Evolutionary conservation across 495 filamentous ascomycete species (phyloP).

Genomic region (Monascus purpureus): DNA sequence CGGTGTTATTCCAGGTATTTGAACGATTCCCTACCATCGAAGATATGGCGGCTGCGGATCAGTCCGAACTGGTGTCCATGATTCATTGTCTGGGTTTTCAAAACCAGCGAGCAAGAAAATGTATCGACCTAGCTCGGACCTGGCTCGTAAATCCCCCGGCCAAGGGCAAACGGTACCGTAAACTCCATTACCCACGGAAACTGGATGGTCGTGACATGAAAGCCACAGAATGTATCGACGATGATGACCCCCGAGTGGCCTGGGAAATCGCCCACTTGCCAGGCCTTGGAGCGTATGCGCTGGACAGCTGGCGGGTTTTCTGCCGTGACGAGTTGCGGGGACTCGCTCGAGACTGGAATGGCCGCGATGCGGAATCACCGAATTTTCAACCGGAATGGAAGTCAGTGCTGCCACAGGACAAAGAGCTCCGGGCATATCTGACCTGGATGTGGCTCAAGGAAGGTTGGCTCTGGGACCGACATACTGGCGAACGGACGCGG

Average conservation of each 20-base stretch:
- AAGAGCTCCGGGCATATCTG: constrained; percentile 76
- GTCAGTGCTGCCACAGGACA: constrained; percentile 69
- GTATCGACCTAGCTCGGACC: constrained; percentile 50
- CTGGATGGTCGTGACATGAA: constrained; percentile 43
- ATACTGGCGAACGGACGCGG: constrained; percentile 47
- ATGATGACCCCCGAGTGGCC: constrained; percentile 32
- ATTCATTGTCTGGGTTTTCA: constrained; percentile 68
- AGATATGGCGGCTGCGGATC: constrained; percentile 44
- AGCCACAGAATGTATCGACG: constrained; percentile 30
- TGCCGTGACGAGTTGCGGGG: constrained; percentile 67
- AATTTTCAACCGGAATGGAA: constrained; percentile 63
- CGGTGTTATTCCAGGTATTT: constrained; percentile 59
- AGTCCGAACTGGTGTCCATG: constrained; percentile 41
- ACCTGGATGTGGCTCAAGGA: constrained; percentile 86
- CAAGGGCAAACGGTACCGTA: constrained; percentile 44
- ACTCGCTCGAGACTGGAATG: constrained; percentile 46
- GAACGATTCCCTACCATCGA: constrained; percentile 51
- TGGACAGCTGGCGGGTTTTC: constrained; percentile 92
- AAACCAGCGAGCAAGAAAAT: constrained; percentile 43
- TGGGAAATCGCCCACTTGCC: constrained; percentile 87
- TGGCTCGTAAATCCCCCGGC: constrained; percentile 56
- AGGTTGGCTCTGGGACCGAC: constrained; percentile 68
- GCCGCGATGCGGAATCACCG: constrained; percentile 13
- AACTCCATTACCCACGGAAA: constrained; percentile 51
- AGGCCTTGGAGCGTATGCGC: constrained; percentile 68